Base-by-base conservation (phyloP, 768 basidiomycete species). In the Lentinula edodes region DNA sequence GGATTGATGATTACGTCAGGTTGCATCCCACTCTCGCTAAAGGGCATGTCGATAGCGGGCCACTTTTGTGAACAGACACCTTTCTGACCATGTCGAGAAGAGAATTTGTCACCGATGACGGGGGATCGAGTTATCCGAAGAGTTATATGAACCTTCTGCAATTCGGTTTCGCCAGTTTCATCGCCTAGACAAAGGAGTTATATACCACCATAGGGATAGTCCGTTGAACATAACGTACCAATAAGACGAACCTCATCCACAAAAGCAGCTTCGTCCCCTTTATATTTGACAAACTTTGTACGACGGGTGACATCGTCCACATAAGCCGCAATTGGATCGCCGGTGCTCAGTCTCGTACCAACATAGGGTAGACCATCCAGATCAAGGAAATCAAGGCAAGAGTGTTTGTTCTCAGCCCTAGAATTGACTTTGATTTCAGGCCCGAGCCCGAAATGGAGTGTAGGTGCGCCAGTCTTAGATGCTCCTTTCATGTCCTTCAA, bases 1-100 rank as follows among this genome's bases (percentile, higher is more conserved):
- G 97, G 97, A 75, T 99, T 99, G 79, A 99, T 98, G 73, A 99
- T 98, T 54, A 99, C 86, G 74, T 99, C 97, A 1, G 97, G 97
- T 73, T 98, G 96, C 83, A 99, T 95, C 15, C 97, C 97, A 61
- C 93, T 96, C 78, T 99, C 97, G 68, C 88, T 89, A 82, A 99
- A 98, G 13, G 97, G 97, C 97, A 99, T 98, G 72, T 99, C 97
- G 66, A 97, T 76, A 16, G 90, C 85, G 7, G 97, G 97, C 93
- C 95, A 99, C 76, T 97, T 98, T 72, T 99, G 97, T 53, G 96
- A 98, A 75, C 96, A 98, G 58, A 99, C 95, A 80, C 97, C 97
- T 74, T 99, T 99, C 75, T 99, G 97, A 35, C 97, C 97, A 71
- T 99, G 97, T 34, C 97, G 87, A 6, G 97, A 98, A 0, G 97